These are phyloP conservation scores for Eucalyptus erythrocorys DNA, from an alignment of 345 rosid genomes.

Conservation along the genomic window DNA sequence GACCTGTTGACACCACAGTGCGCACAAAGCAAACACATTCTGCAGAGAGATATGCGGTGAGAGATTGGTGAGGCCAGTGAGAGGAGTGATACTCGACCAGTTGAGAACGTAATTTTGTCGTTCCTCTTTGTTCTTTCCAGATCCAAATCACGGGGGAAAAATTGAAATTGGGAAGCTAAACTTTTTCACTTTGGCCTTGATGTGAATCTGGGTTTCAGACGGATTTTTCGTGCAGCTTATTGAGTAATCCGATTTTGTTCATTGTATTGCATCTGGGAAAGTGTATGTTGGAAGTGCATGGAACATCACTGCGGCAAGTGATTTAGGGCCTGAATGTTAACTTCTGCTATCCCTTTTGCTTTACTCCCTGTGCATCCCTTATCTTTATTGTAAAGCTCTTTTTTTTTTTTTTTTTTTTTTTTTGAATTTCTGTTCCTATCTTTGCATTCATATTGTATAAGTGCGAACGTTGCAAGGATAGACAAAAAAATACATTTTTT, in stretches of 20 bases:
- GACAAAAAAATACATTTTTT: too few relatives aligned
- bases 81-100: constrained; percentile 33
- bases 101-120: constrained; percentile 15
- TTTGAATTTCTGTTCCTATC: too few relatives aligned
- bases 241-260: not conserved
- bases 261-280: too few relatives aligned
- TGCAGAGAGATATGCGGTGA: not conserved
- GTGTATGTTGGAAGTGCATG: not conserved
- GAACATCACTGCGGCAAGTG: not conserved
- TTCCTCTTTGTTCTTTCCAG: too few relatives aligned
- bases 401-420: too few relatives aligned
- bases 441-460: too few relatives aligned
- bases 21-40: too few relatives aligned
- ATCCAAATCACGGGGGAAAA: too few relatives aligned
- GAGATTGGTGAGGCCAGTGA: not conserved
- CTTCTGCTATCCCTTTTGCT: not conserved
- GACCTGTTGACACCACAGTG: not conserved
- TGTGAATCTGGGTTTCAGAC: not conserved
- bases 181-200: not conserved
- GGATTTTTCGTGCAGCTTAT: not conserved
- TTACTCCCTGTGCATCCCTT: not conserved
- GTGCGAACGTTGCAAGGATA: too few relatives aligned
- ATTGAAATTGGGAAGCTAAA: not conserved
- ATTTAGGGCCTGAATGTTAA: not conserved
- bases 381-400: too few relatives aligned